A percentile compares a stretch with the other conserved stretches of the same genome.
phyloP scores from a whole-genome alignment of 176 grass and related monocot species.

The Aegilops umbellulata region DNA sequence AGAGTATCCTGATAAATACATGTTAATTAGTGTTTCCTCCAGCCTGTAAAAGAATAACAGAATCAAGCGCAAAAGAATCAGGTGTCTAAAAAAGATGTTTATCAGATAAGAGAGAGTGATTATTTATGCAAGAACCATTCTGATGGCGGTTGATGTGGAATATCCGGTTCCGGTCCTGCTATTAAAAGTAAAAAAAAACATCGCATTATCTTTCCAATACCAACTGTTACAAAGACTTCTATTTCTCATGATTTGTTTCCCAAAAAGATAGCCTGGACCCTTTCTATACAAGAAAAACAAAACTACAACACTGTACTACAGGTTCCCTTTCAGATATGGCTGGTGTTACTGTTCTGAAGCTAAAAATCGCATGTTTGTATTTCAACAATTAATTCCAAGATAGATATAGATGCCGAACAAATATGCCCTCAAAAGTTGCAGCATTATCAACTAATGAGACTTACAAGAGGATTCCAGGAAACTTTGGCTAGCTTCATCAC shows the following conservation, averaged over 20 bases:
- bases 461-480: conserved; percentile 37
- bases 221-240: background rate
- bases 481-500: conserved; percentile 35
- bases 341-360: background rate
- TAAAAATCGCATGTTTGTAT: background rate
- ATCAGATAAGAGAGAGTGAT: background rate
- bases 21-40: conserved; percentile 81
- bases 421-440: conserved; percentile 5
- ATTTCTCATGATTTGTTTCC: conserved; percentile 5
- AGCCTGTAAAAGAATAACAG: conserved; percentile 45
- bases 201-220: conserved; percentile 23
- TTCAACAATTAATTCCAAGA: conserved; percentile 16
- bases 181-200: conserved; percentile 15
- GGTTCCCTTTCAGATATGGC: background rate
- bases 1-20: conserved; percentile 84
- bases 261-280: background rate
- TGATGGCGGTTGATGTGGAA: conserved; percentile 42
- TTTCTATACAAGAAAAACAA: background rate
- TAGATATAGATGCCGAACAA: background rate
- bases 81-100: background rate
- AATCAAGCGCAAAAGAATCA: conserved; percentile 10
- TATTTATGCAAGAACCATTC: conserved; percentile 61
- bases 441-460: background rate
- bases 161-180: conserved; percentile 37
- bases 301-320: background rate